These are phyloP conservation scores for Diaporthe nobilis DNA, from an alignment of 2,329 filamentous ascomycete species.

Conservation along the genomic window DNA sequence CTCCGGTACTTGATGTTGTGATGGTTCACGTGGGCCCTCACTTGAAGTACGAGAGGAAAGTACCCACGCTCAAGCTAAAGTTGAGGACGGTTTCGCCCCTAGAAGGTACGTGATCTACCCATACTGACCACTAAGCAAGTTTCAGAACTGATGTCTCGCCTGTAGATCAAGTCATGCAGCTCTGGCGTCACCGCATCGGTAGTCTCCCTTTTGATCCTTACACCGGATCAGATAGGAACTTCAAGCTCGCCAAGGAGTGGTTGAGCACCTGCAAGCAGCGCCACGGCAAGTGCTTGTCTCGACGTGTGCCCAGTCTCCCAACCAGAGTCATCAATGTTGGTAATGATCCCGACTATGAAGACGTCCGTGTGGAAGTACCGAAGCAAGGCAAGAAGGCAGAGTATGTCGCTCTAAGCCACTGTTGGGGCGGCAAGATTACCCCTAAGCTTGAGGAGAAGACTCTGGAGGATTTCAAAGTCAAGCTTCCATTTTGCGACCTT, in stretches of 20 bases:
- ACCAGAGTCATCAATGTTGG: slow-evolving; percentile 25
- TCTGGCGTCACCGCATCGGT: neutral
- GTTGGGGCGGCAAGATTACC: slow-evolving; percentile 10
- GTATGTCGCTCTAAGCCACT: slow-evolving; percentile 29
- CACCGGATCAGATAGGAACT: neutral
- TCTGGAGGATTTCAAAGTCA: too few relatives aligned
- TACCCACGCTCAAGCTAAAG: neutral
- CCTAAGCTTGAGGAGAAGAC: neutral
- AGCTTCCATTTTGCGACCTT: too few relatives aligned
- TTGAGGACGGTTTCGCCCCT: too few relatives aligned
- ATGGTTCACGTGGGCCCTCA: slow-evolving; percentile 8
- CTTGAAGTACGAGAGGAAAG: neutral
- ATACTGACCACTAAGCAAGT: too few relatives aligned
- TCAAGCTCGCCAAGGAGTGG: slow-evolving; percentile 6
- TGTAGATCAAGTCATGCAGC: neutral
- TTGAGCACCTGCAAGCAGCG: neutral
- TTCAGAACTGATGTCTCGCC: too few relatives aligned
- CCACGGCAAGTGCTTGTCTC: neutral
- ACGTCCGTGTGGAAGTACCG: neutral
- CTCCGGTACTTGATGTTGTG: neutral
- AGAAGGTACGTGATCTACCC: too few relatives aligned
- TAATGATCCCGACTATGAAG: neutral
- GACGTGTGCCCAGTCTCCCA: neutral
- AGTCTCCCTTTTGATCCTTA: neutral
- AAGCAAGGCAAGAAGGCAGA: neutral